Base-by-base conservation (phyloP, 257 asterid genomes). In the Nicotiana otophora region DNA sequence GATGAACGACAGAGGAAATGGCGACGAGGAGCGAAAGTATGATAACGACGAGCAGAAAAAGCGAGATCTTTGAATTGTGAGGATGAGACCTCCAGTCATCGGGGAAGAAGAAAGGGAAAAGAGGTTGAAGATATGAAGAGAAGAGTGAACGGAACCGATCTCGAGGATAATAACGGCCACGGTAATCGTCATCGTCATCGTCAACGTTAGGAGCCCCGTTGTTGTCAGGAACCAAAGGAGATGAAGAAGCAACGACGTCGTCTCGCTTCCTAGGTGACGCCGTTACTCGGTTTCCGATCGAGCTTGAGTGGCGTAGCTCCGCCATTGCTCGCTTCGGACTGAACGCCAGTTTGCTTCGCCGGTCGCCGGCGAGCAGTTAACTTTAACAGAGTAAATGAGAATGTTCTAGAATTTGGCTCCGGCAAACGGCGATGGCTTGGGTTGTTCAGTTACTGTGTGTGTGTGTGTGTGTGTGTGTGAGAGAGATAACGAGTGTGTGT, bases 261-360 rank as follows among this genome's bases (percentile, higher is more conserved):
- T 83, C 88, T 17, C 91, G 87, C 77, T 85, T 92, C 82, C 89
- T 86, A 2, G 97, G 97, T n/a, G 97, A 92, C 3, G 93, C 85
- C 31, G 92, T 85, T 10, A 85, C 86, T 78, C 99, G 94, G 91
- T 82, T 91, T 61, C 97, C 94, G 66, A 88, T 82, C 82, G 98
- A 94, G 94, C 94, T 92, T 57, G 99, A 93, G 85, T 94, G 98
- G 88, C 98, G 99, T 89, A 96, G 96, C 93, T 96, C 99, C 92
- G 95, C 99, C 99, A 88, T 93, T 42, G 92, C 98, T 82, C 97
- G 93, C 87, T 94, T 96, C 62, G 99, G 99, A 84, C 99, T 96
- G 91, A 80, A 93, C 89, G 97, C 99, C 99, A 96, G 97, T 90
- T 94, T 90, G 83, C 4, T 57, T 48, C 63, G 64, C 68, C 60